Percentiles rank a stretch among this genome's conserved stretches.
These are phyloP conservation scores for Eucalyptus melliodora DNA, from an alignment of 345 rosid species.

Conservation along the genomic window DNA sequence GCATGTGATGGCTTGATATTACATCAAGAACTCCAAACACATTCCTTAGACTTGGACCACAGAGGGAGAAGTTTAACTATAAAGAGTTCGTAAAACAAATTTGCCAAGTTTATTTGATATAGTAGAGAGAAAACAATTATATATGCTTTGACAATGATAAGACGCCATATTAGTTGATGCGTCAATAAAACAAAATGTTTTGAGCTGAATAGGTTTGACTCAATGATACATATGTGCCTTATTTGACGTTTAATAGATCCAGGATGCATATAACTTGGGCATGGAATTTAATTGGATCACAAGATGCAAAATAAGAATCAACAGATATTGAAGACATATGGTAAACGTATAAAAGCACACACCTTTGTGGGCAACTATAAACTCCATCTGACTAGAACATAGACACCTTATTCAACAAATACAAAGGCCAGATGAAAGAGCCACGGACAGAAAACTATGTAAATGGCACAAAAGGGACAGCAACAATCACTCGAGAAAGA, in stretches of 20 bases:
- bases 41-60: neutral
- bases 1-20: neutral
- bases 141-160: neutral
- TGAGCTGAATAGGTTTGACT: neutral
- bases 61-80: neutral
- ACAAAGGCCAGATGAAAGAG: neutral
- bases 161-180: neutral
- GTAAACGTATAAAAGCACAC: neutral
- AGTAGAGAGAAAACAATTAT: neutral
- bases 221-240: neutral
- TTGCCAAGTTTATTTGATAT: neutral
- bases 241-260: neutral
- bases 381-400: neutral
- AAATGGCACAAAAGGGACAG: neutral
- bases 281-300: neutral
- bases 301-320: neutral
- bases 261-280: neutral
- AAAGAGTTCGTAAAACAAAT: neutral
- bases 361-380: neutral
- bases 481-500: neutral
- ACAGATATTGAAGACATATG: neutral
- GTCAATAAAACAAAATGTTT: neutral
- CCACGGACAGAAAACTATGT: neutral
- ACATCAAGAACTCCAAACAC: neutral
- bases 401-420: neutral